Percentiles rank a stretch among this genome's conserved stretches.
Conservation (phyloP, 2,329 filamentous ascomycete species). For the Apiospora phragmitis region DNA sequence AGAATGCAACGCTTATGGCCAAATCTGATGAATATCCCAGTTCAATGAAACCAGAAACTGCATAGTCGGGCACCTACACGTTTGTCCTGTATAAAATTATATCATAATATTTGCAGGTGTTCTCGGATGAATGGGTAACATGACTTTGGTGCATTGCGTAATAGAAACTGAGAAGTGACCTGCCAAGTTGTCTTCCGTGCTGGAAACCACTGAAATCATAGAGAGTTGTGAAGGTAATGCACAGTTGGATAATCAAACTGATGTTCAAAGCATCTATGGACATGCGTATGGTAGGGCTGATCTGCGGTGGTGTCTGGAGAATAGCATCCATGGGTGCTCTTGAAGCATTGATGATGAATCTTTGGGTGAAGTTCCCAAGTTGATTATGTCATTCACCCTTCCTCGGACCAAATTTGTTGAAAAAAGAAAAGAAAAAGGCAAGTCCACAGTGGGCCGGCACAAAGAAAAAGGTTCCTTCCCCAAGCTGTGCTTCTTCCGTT, state of each 20-base stretch:
- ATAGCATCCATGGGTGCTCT: not conserved
- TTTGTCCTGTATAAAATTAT: too few species aligned
- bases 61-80: too few species aligned
- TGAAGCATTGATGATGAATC: not conserved
- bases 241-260: not conserved
- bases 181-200: too few species aligned
- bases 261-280: not conserved
- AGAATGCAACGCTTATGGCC: too few species aligned
- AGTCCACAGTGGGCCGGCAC: not conserved
- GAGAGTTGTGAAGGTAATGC: not conserved
- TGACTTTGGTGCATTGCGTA: too few species aligned
- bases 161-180: not conserved
- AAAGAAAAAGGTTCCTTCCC: not conserved
- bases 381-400: not conserved
- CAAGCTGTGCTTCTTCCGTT: conserved; percentile 2
- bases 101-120: too few species aligned
- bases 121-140: too few species aligned
- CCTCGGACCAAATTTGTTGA: conserved; percentile 3
- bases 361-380: not conserved
- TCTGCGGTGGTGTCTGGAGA: not conserved
- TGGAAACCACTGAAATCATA: not conserved
- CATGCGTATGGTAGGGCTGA: not conserved
- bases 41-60: too few species aligned
- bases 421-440: not conserved
- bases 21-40: too few species aligned